Percentiles rank a stretch among this genome's conserved stretches.
Conservation (phyloP, 148 eudicot species). For the Salicornia ramosissima region DNA sequence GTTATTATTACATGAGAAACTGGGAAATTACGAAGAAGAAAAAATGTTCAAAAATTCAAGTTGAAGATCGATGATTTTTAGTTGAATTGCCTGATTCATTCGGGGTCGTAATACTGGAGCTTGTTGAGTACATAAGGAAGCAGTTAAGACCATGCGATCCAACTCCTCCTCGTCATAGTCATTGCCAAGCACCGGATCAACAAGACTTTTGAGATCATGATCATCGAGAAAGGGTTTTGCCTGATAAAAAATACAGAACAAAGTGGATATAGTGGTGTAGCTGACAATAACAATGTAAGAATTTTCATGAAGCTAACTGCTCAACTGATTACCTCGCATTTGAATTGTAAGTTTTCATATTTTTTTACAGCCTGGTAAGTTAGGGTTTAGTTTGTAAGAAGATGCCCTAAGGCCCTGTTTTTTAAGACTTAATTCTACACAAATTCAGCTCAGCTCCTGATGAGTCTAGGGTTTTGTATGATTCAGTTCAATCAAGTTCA, state of each 20-base stretch:
- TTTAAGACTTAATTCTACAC: too few relatives aligned
- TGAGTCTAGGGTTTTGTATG: too few relatives aligned
- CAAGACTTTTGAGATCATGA: conserved; percentile 43
- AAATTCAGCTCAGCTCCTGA: too few relatives aligned
- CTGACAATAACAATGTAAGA: neutral
- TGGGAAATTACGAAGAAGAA: neutral
- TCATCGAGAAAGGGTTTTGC: conserved; percentile 74
- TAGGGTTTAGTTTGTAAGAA: too few relatives aligned
- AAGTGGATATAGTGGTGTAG: neutral
- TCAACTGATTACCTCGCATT: too few relatives aligned
- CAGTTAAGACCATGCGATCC: conserved; percentile 58
- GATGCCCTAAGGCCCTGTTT: too few relatives aligned
- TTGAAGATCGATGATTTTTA: neutral
- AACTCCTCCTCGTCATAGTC: conserved; percentile 51
- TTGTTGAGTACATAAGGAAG: conserved; percentile 61
- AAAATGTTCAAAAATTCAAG: neutral
- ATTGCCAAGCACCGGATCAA: conserved; percentile 58
- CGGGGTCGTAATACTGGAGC: conserved; percentile 62
- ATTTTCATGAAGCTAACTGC: too few relatives aligned
- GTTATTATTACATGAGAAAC: neutral
- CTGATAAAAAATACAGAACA: conserved; percentile 22
- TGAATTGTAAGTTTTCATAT: too few relatives aligned
- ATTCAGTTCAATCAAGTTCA: too few relatives aligned
- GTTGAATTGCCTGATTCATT: conserved; percentile 71
- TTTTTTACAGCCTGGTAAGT: too few relatives aligned